A percentile compares a stretch with the other conserved stretches of the same genome.
phyloP scores from a whole-genome alignment of 805 yeast species.

The Wickerhamiella australiensis region DNA sequence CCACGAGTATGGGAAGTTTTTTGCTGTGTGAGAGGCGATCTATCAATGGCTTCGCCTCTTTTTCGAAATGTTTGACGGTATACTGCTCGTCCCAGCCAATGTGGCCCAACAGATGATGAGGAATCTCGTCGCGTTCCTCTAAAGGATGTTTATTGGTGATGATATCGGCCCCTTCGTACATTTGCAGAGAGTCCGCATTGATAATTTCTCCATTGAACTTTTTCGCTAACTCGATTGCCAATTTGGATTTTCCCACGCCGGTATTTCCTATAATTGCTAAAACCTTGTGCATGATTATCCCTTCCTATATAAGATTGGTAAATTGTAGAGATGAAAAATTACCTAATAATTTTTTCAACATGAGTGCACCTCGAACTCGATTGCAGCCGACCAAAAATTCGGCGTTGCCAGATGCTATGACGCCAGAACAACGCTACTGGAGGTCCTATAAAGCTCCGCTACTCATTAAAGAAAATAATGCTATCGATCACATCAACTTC shows the following conservation, averaged over 20 bases:
- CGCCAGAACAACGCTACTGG: conserved; percentile 79
- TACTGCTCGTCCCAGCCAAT: conserved; percentile 72
- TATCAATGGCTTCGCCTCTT: conserved; percentile 50
- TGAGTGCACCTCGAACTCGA: conserved; percentile 22
- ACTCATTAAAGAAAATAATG: conserved; percentile 83
- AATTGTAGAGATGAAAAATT: neutral
- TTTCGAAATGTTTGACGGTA: conserved; percentile 61
- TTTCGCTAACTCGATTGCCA: conserved; percentile 67
- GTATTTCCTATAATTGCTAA: conserved; percentile 82
- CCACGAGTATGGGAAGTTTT: conserved; percentile 77
- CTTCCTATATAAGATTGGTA: neutral
- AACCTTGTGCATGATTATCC: conserved; percentile 28
- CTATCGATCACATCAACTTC: conserved; percentile 78
- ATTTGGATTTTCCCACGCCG: conserved; percentile 90
- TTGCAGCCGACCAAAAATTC: conserved; percentile 20
- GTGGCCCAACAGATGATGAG: conserved; percentile 83
- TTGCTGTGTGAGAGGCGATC: conserved; percentile 53
- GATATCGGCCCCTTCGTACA: conserved; percentile 57
- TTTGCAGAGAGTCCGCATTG: conserved; percentile 96
- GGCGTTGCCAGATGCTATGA: conserved; percentile 20
- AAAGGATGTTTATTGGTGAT: conserved; percentile 91
- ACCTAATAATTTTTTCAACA: conserved; percentile 7
- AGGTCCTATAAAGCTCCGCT: conserved; percentile 75
- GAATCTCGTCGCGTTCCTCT: conserved; percentile 56
- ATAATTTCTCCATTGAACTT: conserved; percentile 75